Evolutionary conservation across 192 early-diverging fungal species (phyloP), one percentile per base, ranked within the genome.

Genomic region (Entomortierella beljakovae): DNA sequence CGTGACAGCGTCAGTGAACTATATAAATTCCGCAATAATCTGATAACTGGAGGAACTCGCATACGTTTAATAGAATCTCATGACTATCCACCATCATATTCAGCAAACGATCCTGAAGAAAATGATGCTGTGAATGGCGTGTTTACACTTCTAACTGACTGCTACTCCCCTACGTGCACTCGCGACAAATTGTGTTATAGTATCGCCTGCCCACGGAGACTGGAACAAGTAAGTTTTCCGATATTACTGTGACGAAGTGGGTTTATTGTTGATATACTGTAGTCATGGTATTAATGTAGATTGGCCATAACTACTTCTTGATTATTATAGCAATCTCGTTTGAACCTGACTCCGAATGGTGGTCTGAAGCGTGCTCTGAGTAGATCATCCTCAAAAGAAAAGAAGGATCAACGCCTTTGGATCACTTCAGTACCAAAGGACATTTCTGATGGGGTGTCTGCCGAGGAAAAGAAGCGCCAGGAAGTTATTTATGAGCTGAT

Each of bases 401-500:
- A 83, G 72, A 83, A 92, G 84, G 85, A 93, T 63, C 86, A 92
- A 52, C 88, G 89, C 56, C 82, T 93, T 59, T 99, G 97, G 97
- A 88, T 90, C 34, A 91, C 87, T 50, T 90, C 91, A 4, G 96
- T 97, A 18, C 89, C 95, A 16, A 85, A 86, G 67, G 85, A 89
- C 16, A 83, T 97, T 29, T 70, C 90, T 8, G 89, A 92, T 59
- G 86, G 88, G 0, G 84, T 96, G 6, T 90, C 90, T 18, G 82
- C 89, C 38, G 66, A 86, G 34, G 96, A 99, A 70, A 88, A 92
- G 56, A 94, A 94, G 68, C 89, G 97, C 0, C 97, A 99, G 71
- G 96, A 99, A 81, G 88, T 90, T 38, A 94, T 99, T 71, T 97
- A 91, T 71, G 97, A 99, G 82, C 64, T 98, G 50, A 93, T 97